Base-by-base conservation (phyloP, 1,284 basidiomycete species). In the Malassezia sympodialis region DNA sequence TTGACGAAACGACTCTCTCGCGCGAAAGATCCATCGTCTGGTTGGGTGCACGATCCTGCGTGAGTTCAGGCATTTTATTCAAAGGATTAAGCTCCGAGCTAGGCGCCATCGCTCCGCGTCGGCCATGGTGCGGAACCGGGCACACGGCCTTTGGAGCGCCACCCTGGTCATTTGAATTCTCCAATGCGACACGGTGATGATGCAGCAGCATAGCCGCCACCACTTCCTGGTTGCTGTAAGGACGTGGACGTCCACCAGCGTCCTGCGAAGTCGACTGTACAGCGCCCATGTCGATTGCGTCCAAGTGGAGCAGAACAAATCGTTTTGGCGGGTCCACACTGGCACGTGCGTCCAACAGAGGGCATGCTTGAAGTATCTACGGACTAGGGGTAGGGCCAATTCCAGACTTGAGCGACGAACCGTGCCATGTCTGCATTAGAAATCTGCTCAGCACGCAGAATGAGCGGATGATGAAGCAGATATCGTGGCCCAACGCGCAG, bases 381-480 rank as follows among this genome's bases (percentile, higher is more conserved):
- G 23, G 15, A 37, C 14, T 32, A 40, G 10, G 45, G n/a, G 21
- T 37, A 59, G 46, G 51, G 53, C 89, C 90, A 93, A 49, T 82
- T 84, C 83, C 88, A 91, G 26, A 96, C 84, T 68, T 86, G 81
- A 48, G 85, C 82, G 45, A 98, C 86, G 88, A 91, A 98, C 24
- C 67, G 66, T 49, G 65, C 71, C 58, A 73, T 68, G 42, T 72
- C 69, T 43, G 90, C 84, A 40, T 67, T 72, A 3, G 75, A 72
- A 63, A 89, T 86, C 72, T 85, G 82, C 71, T 83, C 83, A 80
- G 88, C 86, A 47, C 82, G 82, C 56, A 81, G 80, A 45, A 99
- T 85, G 85, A 90, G 96, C 2, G 86, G 86, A 75, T 98, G 93
- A 43, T 78, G 76, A 40, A 94, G 79, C 79, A 96, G 83, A 66